phyloP scores from a whole-genome alignment of 768 basidiomycete genomes.

The Multifurca ochricompacta region DNA sequence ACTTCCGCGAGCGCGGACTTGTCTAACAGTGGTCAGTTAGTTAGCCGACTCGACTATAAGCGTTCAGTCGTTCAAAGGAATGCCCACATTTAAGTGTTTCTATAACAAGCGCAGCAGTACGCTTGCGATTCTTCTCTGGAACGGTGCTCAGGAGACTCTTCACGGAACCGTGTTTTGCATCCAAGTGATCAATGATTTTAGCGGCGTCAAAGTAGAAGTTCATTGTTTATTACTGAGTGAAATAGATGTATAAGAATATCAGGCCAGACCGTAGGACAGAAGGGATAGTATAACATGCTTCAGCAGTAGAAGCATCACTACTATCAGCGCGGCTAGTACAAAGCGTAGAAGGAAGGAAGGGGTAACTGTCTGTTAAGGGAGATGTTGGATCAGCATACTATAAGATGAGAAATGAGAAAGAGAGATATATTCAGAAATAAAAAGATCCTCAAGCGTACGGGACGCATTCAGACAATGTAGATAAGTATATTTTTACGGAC shows the following conservation, averaged over 20 bases:
- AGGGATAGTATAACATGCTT: slow-evolving; percentile 11
- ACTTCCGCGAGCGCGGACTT: slow-evolving; percentile 67
- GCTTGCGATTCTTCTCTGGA: slow-evolving; percentile 65
- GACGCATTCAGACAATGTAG: slow-evolving; percentile 84
- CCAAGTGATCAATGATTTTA: slow-evolving; percentile 73
- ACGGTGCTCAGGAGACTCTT: slow-evolving; percentile 73
- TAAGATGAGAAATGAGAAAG: background rate
- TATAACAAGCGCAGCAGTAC: slow-evolving; percentile 81
- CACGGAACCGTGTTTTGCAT: slow-evolving; percentile 86
- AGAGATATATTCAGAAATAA: slow-evolving; percentile 17
- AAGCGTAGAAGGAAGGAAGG: background rate
- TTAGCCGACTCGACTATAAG: background rate
- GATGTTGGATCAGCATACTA: background rate
- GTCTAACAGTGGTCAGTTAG: slow-evolving; percentile 40
- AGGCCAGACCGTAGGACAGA: slow-evolving; percentile 2
- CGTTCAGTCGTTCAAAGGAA: background rate
- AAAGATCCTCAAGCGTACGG: slow-evolving; percentile 43
- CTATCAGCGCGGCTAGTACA: slow-evolving; percentile 4
- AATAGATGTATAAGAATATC: background rate
- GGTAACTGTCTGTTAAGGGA: background rate
- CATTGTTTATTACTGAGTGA: slow-evolving; percentile 40
- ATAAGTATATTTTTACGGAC: slow-evolving; percentile 49
- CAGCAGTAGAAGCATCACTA: slow-evolving; percentile 1
- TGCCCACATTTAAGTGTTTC: slow-evolving; percentile 87
- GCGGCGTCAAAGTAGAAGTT: slow-evolving; percentile 95